Percentiles rank a stretch among this genome's conserved stretches.
Conservation (phyloP, 352 stramenopile genomes). For the Phytophthora meadii region DNA sequence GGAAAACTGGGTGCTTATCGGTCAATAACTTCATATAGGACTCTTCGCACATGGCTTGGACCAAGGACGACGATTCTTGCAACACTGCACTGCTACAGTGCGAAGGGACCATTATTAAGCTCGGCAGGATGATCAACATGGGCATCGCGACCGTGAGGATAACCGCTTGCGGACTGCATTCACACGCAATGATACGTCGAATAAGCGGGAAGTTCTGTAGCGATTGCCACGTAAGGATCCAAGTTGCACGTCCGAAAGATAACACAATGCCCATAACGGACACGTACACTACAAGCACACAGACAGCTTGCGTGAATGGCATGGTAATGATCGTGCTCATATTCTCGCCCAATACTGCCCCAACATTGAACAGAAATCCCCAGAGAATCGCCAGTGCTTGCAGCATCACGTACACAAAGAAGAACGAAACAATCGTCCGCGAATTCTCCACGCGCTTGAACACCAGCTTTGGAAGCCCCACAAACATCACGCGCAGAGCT, state of each 20-base stretch:
- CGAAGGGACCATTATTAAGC: conserved; percentile 77
- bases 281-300: conserved; percentile 81
- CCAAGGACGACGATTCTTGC: conserved; percentile 39
- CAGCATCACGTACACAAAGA: conserved; percentile 88
- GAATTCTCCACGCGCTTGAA: conserved; percentile 57
- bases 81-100: conserved; percentile 49
- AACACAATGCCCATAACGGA: conserved; percentile 88
- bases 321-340: conserved; percentile 89
- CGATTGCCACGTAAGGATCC: conserved; percentile 91
- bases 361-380: conserved; percentile 87
- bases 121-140: conserved; percentile 78
- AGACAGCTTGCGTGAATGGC: conserved; percentile 75
- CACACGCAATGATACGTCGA: conserved; percentile 80
- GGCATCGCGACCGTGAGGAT: conserved; percentile 79
- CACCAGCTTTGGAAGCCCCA: conserved; percentile 57
- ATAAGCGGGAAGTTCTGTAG: conserved; percentile 89
- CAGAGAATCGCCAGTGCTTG: conserved; percentile 87
- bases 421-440: conserved; percentile 76
- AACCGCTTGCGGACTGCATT: conserved; percentile 79
- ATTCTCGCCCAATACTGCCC: conserved; percentile 85
- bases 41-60: conserved; percentile 75
- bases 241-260: conserved; percentile 83
- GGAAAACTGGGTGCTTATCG: conserved; percentile 83
- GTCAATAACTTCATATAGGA: conserved; percentile 88
- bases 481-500: conserved; percentile 64